phyloP scores from a whole-genome alignment of 345 rosid species.

The Bretschneidera sinensis region DNA sequence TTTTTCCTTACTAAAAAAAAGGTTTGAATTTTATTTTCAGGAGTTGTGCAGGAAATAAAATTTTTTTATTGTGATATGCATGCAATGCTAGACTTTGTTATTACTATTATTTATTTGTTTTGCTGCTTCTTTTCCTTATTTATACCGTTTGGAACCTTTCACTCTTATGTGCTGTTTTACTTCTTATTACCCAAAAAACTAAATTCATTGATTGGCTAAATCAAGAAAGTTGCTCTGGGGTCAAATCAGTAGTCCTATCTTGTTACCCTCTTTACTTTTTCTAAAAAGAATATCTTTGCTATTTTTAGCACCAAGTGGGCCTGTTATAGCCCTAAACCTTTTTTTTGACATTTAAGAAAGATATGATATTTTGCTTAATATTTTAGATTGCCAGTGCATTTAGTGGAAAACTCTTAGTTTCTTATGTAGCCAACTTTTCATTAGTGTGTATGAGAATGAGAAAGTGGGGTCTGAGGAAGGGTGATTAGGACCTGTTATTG shows the following conservation, averaged over 20 bases:
- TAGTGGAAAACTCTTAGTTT: too few species aligned
- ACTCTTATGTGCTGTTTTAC: background rate
- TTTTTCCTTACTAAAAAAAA: too few species aligned
- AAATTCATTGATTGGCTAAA: background rate
- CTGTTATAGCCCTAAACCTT: too few species aligned
- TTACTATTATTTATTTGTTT: too few species aligned
- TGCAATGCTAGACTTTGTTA: background rate
- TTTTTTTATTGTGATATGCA: background rate
- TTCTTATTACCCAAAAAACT: background rate
- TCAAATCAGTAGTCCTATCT: background rate
- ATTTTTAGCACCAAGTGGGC: too few species aligned
- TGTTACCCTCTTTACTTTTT: background rate
- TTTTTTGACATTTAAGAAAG: too few species aligned
- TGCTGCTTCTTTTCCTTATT: background rate
- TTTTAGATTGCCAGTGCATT: too few species aligned
- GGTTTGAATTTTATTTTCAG: conserved; percentile 11
- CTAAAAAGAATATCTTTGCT: background rate
- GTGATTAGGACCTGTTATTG: too few species aligned
- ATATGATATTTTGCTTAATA: too few species aligned
- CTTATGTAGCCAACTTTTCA: too few species aligned
- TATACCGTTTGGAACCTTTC: background rate
- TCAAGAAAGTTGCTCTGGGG: background rate
- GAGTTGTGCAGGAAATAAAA: background rate
- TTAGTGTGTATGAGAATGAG: too few species aligned
- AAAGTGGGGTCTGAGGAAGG: too few species aligned